These are phyloP conservation scores for Penicillium sp. DNA, from an alignment of 2,329 filamentous ascomycete genomes.

Conservation along the genomic window DNA sequence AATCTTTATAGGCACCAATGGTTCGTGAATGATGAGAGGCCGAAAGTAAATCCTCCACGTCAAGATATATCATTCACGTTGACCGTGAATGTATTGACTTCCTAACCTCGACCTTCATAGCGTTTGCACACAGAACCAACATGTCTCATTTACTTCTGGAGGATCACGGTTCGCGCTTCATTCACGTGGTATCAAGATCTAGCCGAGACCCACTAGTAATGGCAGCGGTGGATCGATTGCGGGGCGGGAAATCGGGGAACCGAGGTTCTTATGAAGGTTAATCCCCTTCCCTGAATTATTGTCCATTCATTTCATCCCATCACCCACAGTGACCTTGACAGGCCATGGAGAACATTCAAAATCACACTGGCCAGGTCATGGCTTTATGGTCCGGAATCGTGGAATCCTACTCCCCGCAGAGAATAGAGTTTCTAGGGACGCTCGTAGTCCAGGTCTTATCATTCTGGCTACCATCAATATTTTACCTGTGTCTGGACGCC, in stretches of 20 bases:
- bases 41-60: too few relatives aligned
- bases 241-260: constrained; percentile 5
- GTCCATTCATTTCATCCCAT: background rate
- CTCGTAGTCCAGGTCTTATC: constrained; percentile 23
- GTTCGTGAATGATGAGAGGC: too few relatives aligned
- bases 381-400: constrained; percentile 19
- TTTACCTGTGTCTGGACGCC: constrained; percentile 47
- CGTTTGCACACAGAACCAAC: too few relatives aligned
- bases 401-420: constrained; percentile 17
- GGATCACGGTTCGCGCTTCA: background rate
- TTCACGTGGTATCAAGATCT: constrained; percentile 13
- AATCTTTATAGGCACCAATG: too few relatives aligned
- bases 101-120: too few relatives aligned
- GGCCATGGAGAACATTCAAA: constrained; percentile 1
- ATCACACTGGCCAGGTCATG: background rate
- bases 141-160: background rate
- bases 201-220: constrained; percentile 17
- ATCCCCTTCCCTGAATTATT: background rate
- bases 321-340: background rate
- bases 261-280: constrained; percentile 5
- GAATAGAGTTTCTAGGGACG: constrained; percentile 30
- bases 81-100: too few relatives aligned
- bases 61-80: too few relatives aligned
- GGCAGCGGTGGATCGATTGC: constrained; percentile 11
- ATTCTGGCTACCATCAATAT: constrained; percentile 29